phyloP scores from a whole-genome alignment of 2,329 filamentous ascomycete species.

The Saccharata proteae region DNA sequence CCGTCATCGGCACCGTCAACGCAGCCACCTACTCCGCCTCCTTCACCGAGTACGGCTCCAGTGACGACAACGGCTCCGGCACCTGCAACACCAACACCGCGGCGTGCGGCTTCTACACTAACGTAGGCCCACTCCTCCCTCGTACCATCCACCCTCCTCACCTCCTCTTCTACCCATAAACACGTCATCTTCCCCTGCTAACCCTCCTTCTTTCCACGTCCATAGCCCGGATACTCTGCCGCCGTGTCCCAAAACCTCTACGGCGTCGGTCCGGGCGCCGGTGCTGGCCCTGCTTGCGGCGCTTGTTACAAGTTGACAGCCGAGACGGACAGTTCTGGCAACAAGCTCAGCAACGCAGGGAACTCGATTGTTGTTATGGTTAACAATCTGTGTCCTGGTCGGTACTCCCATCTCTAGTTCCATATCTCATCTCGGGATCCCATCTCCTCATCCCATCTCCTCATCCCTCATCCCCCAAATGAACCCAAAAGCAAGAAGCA shows the following conservation, averaged over 20 bases:
- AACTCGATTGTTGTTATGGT: slow-evolving; percentile 27
- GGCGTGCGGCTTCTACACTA: slow-evolving; percentile 12
- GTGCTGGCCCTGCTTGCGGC: slow-evolving; percentile 27
- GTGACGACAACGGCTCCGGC: slow-evolving; percentile 9
- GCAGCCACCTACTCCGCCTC: slow-evolving; percentile 8
- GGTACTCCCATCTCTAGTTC: background rate
- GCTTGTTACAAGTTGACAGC: slow-evolving; percentile 27
- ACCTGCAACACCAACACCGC: slow-evolving; percentile 10
- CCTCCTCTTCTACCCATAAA: background rate
- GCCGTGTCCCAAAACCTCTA: slow-evolving; percentile 28
- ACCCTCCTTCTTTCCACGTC: background rate
- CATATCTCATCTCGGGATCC: background rate
- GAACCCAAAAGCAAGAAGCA: background rate
- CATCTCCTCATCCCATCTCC: too few relatives aligned
- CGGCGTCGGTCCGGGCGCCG: slow-evolving; percentile 24
- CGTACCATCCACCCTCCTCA: too few relatives aligned
- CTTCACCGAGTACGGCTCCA: slow-evolving; percentile 11
- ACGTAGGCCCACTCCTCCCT: slow-evolving; percentile 3
- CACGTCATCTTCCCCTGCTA: background rate
- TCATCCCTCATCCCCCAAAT: background rate
- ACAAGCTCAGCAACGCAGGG: slow-evolving; percentile 16
- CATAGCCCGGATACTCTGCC: slow-evolving; percentile 14
- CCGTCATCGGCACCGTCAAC: too few relatives aligned
- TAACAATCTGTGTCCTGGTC: slow-evolving; percentile 28
- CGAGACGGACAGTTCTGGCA: slow-evolving; percentile 20